Conservation (phyloP, 225 moss, liverwort and hornwort genomes). For the Takakia lepidozioides region DNA sequence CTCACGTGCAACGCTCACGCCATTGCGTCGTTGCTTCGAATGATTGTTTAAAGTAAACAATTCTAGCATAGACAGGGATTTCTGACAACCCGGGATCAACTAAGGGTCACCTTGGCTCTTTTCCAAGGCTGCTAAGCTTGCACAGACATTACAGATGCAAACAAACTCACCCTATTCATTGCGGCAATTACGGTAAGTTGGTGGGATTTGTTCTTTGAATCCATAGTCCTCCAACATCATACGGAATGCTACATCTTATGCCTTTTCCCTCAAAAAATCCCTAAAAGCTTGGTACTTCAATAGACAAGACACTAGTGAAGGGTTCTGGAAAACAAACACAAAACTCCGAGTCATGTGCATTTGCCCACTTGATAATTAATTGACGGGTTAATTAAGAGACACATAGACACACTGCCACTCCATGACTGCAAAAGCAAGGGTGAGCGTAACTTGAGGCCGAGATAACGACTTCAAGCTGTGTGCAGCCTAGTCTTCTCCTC, state of each 20-base stretch:
- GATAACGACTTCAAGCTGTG: slow-evolving; percentile 6
- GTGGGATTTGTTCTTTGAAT: slow-evolving; percentile 24
- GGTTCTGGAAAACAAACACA: slow-evolving; percentile 19
- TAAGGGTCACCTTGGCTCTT: too few species aligned
- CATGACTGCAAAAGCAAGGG: slow-evolving; percentile 48
- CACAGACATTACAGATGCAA: too few species aligned
- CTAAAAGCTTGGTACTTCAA: slow-evolving; percentile 41
- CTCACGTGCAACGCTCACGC: too few species aligned
- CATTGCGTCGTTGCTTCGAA: too few species aligned
- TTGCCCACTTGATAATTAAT: slow-evolving; percentile 17
- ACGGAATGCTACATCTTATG: slow-evolving; percentile 40
- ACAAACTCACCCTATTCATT: slow-evolving; percentile 30
- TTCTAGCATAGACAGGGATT: too few species aligned
- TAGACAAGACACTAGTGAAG: slow-evolving; percentile 36
- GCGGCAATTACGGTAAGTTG: slow-evolving; percentile 35
- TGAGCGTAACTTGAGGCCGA: slow-evolving; percentile 29
- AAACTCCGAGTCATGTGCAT: slow-evolving; percentile 13
- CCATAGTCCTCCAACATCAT: slow-evolving; percentile 53
- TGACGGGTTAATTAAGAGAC: slow-evolving; percentile 46
- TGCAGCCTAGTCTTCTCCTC: too few species aligned
- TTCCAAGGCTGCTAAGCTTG: too few species aligned
- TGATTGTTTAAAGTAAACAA: too few species aligned
- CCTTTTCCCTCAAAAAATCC: slow-evolving; percentile 41
- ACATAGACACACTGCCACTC: slow-evolving; percentile 43
- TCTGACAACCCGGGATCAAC: too few species aligned